Evolutionary conservation across 2,329 filamentous ascomycete genomes (phyloP).

Genomic region (Bipolaris sorokiniana): DNA sequence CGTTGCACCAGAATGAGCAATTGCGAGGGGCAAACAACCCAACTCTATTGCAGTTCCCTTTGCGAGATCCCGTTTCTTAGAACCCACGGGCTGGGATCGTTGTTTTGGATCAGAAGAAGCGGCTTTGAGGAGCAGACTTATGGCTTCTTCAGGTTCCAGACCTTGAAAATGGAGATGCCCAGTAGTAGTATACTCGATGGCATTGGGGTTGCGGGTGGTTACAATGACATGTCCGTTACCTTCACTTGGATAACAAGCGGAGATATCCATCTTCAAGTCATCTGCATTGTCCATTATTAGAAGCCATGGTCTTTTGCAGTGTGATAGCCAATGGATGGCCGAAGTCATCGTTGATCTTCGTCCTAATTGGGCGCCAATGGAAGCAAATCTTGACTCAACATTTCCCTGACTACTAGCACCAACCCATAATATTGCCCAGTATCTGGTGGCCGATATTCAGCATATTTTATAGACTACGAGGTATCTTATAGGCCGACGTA

Average conservation of each 20-base stretch:
- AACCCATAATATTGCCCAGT: slow-evolving; percentile 48
- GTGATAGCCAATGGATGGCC: slow-evolving; percentile 28
- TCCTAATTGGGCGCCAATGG: slow-evolving; percentile 33
- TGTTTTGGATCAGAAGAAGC: slow-evolving; percentile 21
- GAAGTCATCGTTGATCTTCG: slow-evolving; percentile 34
- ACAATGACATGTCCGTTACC: slow-evolving; percentile 32
- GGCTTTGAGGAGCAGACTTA: slow-evolving; percentile 31
- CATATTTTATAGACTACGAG: background rate
- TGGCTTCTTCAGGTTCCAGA: slow-evolving; percentile 27
- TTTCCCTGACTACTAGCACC: slow-evolving; percentile 37
- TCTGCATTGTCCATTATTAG: slow-evolving; percentile 40
- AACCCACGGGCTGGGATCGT: slow-evolving; percentile 1
- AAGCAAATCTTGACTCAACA: slow-evolving; percentile 31
- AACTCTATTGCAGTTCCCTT: slow-evolving; percentile 27
- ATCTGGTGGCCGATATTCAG: slow-evolving; percentile 17
- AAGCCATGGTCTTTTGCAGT: slow-evolving; percentile 30
- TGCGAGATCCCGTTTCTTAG: background rate
- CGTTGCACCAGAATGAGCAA: slow-evolving; percentile 34
- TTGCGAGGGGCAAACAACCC: slow-evolving; percentile 37
- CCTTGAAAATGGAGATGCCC: slow-evolving; percentile 33
- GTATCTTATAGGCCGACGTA: slow-evolving; percentile 24
- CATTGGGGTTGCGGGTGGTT: too few species aligned
- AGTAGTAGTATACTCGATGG: slow-evolving; percentile 20
- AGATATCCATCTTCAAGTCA: slow-evolving; percentile 21
- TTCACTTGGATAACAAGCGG: slow-evolving; percentile 31